Evolutionary conservation across 2,329 filamentous ascomycete genomes (phyloP), one percentile per base, ranked within the genome.

Genomic region (Escovopsis sp.): DNA sequence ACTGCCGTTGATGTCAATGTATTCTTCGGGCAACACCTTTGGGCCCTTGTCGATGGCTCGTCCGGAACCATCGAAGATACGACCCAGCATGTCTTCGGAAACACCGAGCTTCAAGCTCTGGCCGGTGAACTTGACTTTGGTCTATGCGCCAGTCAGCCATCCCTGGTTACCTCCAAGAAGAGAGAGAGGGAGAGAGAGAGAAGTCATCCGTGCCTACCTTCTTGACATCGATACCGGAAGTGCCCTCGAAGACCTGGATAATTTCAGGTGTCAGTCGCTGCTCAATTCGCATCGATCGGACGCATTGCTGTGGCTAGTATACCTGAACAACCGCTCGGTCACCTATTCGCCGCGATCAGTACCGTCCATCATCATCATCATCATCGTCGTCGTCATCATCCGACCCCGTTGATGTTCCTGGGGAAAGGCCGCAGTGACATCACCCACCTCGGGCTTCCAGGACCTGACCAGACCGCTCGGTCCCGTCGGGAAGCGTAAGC

Each of bases 21-120:
- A 98, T 56, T 98, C 91, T 66, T 98, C 91, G 41, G 91, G 88
- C 51, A 98, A 70, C 56, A 98, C 91, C 71, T 95, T 96, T 48
- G 91, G 91, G 43, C 93, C 91, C 71, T 96, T 98, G 70, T 98
- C 91, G 63, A 98, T 98, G 54, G 93, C 85, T 65, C 89, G 83
- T 60, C 91, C 91, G 47, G 91, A 96, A 57, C 91, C 91, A 70
- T 98, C 88, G 61, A 98, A 98, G 65, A 96, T 87, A 70, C 93
- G 89, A 52, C 91, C 91, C 67, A 98, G 69, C 91, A 98, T 98
- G 71, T 98, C 91, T 69, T 98, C 93, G 41, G 91, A 96, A 47
- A 98, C 91, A 65, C 91, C 91, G 42, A 98, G 83, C 77, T 96
- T 96, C 70, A 98, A 71, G 70, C 85, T 96, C 69, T 95, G 77